phyloP scores from a whole-genome alignment of 441 rosid species.

The Codiaeum variegatum region DNA sequence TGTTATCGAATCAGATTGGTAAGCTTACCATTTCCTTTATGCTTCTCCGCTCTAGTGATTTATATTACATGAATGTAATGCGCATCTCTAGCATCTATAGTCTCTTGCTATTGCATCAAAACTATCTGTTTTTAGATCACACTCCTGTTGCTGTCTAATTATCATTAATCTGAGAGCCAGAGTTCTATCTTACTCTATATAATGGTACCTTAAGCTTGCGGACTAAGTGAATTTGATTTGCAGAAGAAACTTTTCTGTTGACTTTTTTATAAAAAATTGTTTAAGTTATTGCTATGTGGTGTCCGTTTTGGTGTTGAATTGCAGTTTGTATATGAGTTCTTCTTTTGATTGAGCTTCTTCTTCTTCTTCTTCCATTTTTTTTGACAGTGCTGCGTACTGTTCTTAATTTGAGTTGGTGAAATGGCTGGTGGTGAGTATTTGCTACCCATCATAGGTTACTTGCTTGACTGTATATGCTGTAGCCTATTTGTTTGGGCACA shows the following conservation, averaged over 20 bases:
- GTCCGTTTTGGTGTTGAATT: background rate
- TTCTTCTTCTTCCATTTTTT: background rate
- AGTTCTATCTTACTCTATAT: background rate
- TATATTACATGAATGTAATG: background rate
- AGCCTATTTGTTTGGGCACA: conserved; percentile 9
- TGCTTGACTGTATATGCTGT: background rate
- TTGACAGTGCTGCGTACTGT: background rate
- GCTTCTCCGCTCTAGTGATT: background rate
- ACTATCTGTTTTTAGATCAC: background rate
- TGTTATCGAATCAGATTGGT: conserved; percentile 1
- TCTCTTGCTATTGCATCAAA: background rate
- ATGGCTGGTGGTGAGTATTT: conserved; percentile 26
- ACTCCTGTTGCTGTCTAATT: background rate
- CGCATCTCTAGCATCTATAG: background rate
- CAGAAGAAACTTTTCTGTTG: background rate
- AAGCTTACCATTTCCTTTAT: background rate
- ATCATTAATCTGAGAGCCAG: background rate
- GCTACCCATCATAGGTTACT: background rate
- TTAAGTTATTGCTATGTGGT: background rate
- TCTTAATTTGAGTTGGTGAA: background rate
- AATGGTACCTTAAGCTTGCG: background rate
- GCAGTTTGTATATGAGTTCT: background rate
- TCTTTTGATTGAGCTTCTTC: background rate
- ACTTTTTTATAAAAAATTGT: background rate
- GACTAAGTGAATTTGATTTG: background rate